These are phyloP conservation scores for Lachnellula arida DNA, from an alignment of 2,329 filamentous ascomycete species.

Conservation along the genomic window DNA sequence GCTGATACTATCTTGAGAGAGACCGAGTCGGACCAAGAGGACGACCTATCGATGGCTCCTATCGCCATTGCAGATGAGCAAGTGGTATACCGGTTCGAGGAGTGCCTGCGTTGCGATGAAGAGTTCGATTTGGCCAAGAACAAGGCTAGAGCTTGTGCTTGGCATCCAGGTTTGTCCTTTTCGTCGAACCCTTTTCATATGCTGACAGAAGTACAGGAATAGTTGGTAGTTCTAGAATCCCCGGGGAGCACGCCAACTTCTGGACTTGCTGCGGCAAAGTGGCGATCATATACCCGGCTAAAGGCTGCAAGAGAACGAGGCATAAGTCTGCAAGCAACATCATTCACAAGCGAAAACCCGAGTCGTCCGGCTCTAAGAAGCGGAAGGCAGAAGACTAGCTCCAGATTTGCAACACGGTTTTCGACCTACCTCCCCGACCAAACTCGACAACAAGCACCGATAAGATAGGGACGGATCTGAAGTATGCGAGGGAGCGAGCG, in stretches of 20 bases:
- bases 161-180: constrained; percentile 8
- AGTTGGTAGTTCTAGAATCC: too few species aligned
- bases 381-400: not conserved
- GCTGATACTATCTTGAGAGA: too few species aligned
- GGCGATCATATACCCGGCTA: not conserved
- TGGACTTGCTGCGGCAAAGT: constrained; percentile 5
- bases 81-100: not conserved
- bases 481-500: too few species aligned
- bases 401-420: too few species aligned
- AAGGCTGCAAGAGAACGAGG: constrained; percentile 4
- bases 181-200: not conserved
- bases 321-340: not conserved
- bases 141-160: constrained; percentile 1
- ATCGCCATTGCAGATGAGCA: not conserved
- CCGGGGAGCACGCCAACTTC: too few species aligned
- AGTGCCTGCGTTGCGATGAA: constrained; percentile 6
- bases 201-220: not conserved
- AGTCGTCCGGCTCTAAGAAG: not conserved
- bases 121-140: constrained; percentile 9
- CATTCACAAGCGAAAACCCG: not conserved
- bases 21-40: too few species aligned
- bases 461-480: too few species aligned
- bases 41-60: not conserved
- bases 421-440: too few species aligned
- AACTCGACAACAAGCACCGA: too few species aligned